These are phyloP conservation scores for Pichia scutulata DNA, from an alignment of 805 yeast genomes.

Conservation along the genomic window DNA sequence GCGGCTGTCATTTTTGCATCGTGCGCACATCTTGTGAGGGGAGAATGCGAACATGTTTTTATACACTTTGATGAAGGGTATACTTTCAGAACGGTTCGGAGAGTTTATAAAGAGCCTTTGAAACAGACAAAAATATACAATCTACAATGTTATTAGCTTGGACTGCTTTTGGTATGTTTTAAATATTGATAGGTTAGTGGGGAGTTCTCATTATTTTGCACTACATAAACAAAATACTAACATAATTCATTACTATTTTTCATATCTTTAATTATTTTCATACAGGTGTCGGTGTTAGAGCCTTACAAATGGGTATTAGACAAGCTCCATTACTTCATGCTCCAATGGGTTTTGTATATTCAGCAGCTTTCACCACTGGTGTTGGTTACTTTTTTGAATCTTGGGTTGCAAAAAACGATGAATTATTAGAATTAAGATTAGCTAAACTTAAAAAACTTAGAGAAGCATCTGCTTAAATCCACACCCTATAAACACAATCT, in stretches of 20 bases:
- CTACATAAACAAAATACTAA: neutral
- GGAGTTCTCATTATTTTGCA: neutral
- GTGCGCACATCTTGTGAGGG: neutral
- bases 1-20: neutral
- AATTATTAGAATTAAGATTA: conserved; percentile 31
- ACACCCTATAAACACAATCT: neutral
- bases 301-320: conserved; percentile 37
- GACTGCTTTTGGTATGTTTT: conserved; percentile 31
- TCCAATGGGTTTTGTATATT: conserved; percentile 35
- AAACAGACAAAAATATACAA: neutral
- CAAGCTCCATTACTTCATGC: conserved; percentile 32
- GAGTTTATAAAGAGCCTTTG: neutral
- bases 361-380: conserved; percentile 38
- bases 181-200: neutral
- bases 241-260: neutral
- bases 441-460: conserved; percentile 31
- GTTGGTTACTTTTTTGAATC: conserved; percentile 33
- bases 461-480: conserved; percentile 18
- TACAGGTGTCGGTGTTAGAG: conserved; percentile 35
- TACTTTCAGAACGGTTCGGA: too few relatives aligned
- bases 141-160: conserved; percentile 28
- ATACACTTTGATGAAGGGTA: neutral
- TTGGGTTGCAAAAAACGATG: conserved; percentile 33
- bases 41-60: neutral
- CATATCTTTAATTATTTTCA: neutral